Base-by-base conservation (phyloP, 768 basidiomycete genomes). In the Hypsizygus marmoreus region DNA sequence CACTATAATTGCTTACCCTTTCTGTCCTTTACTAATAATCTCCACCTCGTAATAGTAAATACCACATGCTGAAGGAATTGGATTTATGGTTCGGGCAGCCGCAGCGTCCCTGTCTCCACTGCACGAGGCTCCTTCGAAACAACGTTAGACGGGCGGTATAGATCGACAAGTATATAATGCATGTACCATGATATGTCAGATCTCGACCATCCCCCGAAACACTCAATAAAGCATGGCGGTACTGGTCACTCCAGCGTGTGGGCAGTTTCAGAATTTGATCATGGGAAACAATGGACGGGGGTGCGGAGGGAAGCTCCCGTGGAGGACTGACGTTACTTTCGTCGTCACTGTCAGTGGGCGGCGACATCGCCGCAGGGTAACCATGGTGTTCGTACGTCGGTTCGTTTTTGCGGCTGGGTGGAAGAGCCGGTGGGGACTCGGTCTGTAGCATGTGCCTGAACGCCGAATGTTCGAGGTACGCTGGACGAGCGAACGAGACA, bases 11-110 rank as follows among this genome's bases (percentile, higher is more conserved):
- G 67, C 81, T 61, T 55, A 86, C 92, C 90, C 92, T 64, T 87
- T 89, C 32, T 79, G 73, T 9, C 88, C 87, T 59, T 89, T 89
- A 61, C 87, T 82, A 5, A 87, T 62, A 35, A 98, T 81, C 56
- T 88, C 82, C 4, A 93, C 82, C 70, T 99, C 95, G 61, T 86
- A 99, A 65, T 98, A 99, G 61, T 91, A 95, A 43, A 98, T 83
- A 17, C 95, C 97, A 56, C 89, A 89, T 9, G 86, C 84, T 0
- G 85, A 74, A 2, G 95, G 95, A 37, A 95, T 86, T 1, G 86
- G 80, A 53, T 81, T 70, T 33, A 79, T 79, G 0, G 95, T 84
- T 40, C 92, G 80, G 4, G 89, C 88, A 31, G 93, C 77, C 9
- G 91, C 90, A 0, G 92, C 91, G 44, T 95, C 93, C 47, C 82